Conservation (phyloP, 2,329 filamentous ascomycete species). For the Leptodontidium sp. region DNA sequence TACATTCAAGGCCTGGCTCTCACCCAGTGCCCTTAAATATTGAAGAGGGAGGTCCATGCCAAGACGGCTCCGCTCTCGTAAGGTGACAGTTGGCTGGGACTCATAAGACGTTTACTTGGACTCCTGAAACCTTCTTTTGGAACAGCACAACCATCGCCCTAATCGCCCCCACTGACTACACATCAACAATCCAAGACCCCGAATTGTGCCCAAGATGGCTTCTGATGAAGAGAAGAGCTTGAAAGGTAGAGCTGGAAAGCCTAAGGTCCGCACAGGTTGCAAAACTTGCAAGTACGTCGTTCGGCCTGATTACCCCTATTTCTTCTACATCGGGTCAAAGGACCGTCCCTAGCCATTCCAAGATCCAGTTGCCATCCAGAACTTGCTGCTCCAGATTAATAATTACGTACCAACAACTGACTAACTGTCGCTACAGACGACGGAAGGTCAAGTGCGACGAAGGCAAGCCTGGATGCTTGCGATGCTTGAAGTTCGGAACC, state of each 20-base stretch:
- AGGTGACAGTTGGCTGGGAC: not conserved
- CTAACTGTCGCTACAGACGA: not conserved
- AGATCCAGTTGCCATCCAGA: not conserved
- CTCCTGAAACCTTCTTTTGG: not conserved
- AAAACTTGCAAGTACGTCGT: constrained; percentile 24
- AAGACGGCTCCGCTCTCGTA: no score
- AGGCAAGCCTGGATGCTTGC: not conserved
- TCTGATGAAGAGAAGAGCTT: not conserved
- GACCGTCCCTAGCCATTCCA: not conserved
- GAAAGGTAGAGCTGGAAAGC: constrained; percentile 20
- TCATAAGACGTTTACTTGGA: not conserved
- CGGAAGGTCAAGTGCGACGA: constrained; percentile 15
- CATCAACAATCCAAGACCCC: not conserved
- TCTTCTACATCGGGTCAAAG: not conserved
- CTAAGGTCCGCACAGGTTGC: constrained; percentile 22
- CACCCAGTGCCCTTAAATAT: no score
- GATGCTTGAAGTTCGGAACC: constrained; percentile 17
- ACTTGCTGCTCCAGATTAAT: not conserved
- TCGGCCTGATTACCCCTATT: not conserved
- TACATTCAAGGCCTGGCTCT: not conserved
- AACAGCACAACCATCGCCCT: not conserved
- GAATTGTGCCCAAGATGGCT: not conserved
- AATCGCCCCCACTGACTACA: not conserved
- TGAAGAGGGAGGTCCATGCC: no score
- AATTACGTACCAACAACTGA: constrained; percentile 5